Percentiles rank a stretch among this genome's conserved stretches.
phyloP scores from a whole-genome alignment of 2,329 filamentous ascomycete genomes.

The Nemania sp. region DNA sequence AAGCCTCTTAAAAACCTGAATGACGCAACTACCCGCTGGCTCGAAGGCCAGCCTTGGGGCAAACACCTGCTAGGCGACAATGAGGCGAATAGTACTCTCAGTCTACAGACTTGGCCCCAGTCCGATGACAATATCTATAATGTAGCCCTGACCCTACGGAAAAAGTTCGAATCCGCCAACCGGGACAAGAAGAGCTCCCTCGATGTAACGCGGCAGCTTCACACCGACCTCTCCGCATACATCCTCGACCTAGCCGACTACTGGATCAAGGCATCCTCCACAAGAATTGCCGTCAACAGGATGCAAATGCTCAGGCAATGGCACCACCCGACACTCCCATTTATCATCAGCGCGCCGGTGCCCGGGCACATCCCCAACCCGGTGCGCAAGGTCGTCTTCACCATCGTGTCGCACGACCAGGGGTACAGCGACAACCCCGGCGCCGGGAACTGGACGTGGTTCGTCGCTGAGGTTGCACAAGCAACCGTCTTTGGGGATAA shows the following conservation, averaged over 20 bases:
- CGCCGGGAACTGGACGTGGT: conserved; percentile 25
- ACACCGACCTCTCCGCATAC: conserved; percentile 14
- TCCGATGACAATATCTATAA: conserved; percentile 16
- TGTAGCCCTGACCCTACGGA: conserved; percentile 14
- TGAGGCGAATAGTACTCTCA: not conserved
- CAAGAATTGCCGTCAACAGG: conserved; percentile 9
- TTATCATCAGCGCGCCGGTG: conserved; percentile 21
- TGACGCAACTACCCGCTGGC: conserved; percentile 10
- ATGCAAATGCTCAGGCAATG: conserved; percentile 26
- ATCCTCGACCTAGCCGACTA: conserved; percentile 24
- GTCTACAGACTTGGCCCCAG: conserved; percentile 12
- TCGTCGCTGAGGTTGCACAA: conserved; percentile 16
- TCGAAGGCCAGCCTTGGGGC: conserved; percentile 21
- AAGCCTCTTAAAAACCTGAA: not conserved
- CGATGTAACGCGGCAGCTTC: not conserved
- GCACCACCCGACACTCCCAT: conserved; percentile 26
- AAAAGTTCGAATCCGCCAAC: conserved; percentile 11
- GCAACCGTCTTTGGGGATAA: not conserved
- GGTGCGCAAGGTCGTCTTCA: conserved; percentile 18
- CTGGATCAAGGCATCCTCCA: conserved; percentile 22
- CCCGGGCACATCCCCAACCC: conserved; percentile 7
- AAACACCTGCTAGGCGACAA: conserved; percentile 6
- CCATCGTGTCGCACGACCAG: conserved; percentile 25
- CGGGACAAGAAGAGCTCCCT: not conserved
- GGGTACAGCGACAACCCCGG: conserved; percentile 18